Evolutionary conservation across 1,139 yeast genomes (phyloP), one percentile per base, ranked within the genome.

Genomic region (Debaryomyces sp.): DNA sequence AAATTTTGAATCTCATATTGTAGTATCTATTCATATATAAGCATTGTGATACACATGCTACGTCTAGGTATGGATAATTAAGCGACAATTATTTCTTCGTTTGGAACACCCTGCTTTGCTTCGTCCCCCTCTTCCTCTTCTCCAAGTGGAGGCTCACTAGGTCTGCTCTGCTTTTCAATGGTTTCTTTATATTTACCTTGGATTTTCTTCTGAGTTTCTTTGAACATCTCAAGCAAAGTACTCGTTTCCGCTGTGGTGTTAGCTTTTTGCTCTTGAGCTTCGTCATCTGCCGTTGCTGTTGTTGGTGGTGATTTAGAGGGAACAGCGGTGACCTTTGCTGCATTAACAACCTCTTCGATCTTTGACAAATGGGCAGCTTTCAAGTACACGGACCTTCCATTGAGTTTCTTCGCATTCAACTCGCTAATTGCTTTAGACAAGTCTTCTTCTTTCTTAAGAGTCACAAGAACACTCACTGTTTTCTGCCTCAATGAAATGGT

Each of bases 401-500:
- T 60, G 48, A 74, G 49, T 33, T 58, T 58, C 30, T 58, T 52
- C 4, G 48, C 34, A 24, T 50, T 49, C 53, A 80, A 68, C 29
- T 64, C 68, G 17, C 64, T 72, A 49, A 83, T 65, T 1, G 85
- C 80, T 38, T 70, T 68, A 38, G 64, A 55, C 48, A 83, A 76
- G 7, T 66, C 66, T 18, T 65, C 73, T n/a, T 68, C 72, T 10
- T 71, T 69, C 27, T 75, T 72, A 48, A 85, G 69, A 23, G 77
- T 78, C 37, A 84, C 80, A 55, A 85, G 71, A 1, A 85, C 89
- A 49, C 82, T 78, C 12, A 77, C 77, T 17, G 49, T 39, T 15
- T 61, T 53, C 13, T 49, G 55, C 26, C 45, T 54, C 41, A 49
- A 44, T 12, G 54, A 44, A 38, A 58, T 33, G 44, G 58, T 39